A percentile compares a stretch with the other conserved stretches of the same genome.
These are phyloP conservation scores for Aspergillus niger DNA, from an alignment of 2,329 filamentous ascomycete species.

Conservation along the genomic window DNA sequence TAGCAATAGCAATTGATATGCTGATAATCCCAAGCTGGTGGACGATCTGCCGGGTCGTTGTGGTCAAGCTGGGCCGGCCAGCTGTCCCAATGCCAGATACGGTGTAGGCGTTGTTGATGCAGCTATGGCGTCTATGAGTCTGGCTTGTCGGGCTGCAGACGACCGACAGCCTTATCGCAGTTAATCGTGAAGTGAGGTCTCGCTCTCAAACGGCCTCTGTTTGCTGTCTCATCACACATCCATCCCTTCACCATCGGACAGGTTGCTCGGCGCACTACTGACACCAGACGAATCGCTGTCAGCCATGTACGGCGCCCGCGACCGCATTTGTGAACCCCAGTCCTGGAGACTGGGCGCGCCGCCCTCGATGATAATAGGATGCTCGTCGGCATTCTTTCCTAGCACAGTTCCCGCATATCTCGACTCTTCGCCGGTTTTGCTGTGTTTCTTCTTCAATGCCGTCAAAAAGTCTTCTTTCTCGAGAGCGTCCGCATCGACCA, in stretches of 20 bases:
- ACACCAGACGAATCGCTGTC: conserved; percentile 41
- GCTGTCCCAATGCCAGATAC: neutral
- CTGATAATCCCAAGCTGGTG: neutral
- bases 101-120: neutral
- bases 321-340: conserved; percentile 55
- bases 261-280: conserved; percentile 43
- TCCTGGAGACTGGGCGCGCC: conserved; percentile 68
- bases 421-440: conserved; percentile 82
- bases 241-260: conserved; percentile 42
- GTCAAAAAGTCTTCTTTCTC: conserved; percentile 71
- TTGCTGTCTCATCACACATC: conserved; percentile 31
- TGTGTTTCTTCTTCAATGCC: conserved; percentile 87
- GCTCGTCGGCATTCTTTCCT: conserved; percentile 70
- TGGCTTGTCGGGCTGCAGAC: neutral
- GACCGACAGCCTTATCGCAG: neutral
- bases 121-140: neutral
- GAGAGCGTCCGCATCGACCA: conserved; percentile 52
- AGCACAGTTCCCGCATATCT: conserved; percentile 84
- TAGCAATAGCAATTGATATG: neutral
- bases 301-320: conserved; percentile 30
- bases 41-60: neutral
- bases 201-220: neutral
- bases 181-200: neutral
- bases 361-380: conserved; percentile 76
- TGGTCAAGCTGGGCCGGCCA: conserved; percentile 2